Base-by-base conservation (phyloP, 129 eudicot genomes). In the Flaveria trinervia region DNA sequence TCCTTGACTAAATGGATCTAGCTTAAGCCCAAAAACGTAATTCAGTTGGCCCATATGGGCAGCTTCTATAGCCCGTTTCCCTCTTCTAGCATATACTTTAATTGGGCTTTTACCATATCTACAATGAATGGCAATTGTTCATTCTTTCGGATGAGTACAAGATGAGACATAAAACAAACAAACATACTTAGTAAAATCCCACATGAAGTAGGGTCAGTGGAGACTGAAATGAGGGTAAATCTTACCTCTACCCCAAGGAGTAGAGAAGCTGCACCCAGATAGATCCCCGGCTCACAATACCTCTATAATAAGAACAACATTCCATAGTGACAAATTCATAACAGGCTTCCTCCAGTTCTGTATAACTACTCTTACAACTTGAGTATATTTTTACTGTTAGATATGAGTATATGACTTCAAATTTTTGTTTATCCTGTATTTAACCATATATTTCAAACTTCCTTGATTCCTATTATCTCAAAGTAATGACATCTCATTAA, bases 321-420 rank as follows among this genome's bases (percentile, higher is more conserved):
- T 30, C 36, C 36, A 3, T 30, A 30, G 36, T 30, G 36, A 30
- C 36, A 30, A 30, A 30, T 30, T 30, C 36, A 30, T 48, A 6
- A 25, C 61, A 23, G 2, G 74, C 28, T 50, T 49, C 74, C 60
- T 70, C 25, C 20, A 16, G 41, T 22, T 69, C 25, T 69, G 73
- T 70, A 70, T 22, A 48, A 7, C 44, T 48, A 48, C 22, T 25
- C 8, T 48, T 23, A 25, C 14, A 70, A 48, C 45, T 48, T 23
- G 56, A 22, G 48, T 45, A 69, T 44, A 22, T 18, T 14, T 43
- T 69, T 23, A 46, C 26, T 7, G 9, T 12, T 36, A 20, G 9
- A 46, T 46, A 23, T 23, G 26, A 23, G 26, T 23, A 23, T 23
- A 23, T 20, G 67, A 61, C 39, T 1, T n/a, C 67, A 25, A 61